Conservation (phyloP, 192 early-diverging fungal species). For the Mortierella claussenii region DNA sequence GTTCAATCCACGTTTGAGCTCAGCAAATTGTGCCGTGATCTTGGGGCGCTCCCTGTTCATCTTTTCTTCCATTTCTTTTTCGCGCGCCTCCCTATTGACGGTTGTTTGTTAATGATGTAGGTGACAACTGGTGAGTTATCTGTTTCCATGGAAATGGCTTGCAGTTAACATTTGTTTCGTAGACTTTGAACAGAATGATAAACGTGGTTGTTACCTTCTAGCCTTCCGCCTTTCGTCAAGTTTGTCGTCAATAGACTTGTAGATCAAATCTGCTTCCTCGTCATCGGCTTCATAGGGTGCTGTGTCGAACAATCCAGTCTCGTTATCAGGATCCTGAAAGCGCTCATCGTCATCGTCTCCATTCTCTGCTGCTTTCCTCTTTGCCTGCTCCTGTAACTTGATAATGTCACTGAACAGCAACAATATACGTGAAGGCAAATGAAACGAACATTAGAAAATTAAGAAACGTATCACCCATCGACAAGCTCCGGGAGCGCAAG, state of each 20-base stretch:
- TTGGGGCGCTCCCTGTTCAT: conserved; percentile 77
- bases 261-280: conserved; percentile 96
- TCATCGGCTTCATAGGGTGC: conserved; percentile 95
- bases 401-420: conserved; percentile 51
- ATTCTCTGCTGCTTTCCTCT: conserved; percentile 60
- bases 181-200: neutral
- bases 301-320: conserved; percentile 88
- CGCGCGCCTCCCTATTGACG: conserved; percentile 74
- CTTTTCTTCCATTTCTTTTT: conserved; percentile 74
- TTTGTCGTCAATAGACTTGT: conserved; percentile 86
- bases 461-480: too few relatives aligned
- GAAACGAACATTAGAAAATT: too few relatives aligned
- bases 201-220: conserved; percentile 59
- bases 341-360: conserved; percentile 80
- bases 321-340: conserved; percentile 94
- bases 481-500: too few relatives aligned
- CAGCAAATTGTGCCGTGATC: conserved; percentile 91
- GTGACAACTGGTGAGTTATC: too few relatives aligned
- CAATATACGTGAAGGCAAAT: too few relatives aligned
- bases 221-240: conserved; percentile 89
- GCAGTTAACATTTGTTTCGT: neutral
- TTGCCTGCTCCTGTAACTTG: conserved; percentile 53
- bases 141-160: too few relatives aligned
- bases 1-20: conserved; percentile 86
- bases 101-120: too few relatives aligned